phyloP scores from a whole-genome alignment of 331 rosid genomes.

The Stylosanthes scabra region DNA sequence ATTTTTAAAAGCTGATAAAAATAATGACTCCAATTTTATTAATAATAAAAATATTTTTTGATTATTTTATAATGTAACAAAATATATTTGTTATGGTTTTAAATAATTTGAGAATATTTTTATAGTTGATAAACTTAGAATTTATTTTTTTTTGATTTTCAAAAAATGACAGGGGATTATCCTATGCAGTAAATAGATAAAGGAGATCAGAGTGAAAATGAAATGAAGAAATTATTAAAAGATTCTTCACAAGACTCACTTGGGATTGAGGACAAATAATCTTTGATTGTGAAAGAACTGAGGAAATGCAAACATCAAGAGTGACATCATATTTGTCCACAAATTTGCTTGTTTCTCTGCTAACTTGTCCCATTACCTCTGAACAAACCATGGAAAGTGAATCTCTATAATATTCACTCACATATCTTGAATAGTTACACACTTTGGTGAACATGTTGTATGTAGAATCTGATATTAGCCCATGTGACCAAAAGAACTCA shows the following conservation, averaged over 20 bases:
- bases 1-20: no score
- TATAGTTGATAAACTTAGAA: no score
- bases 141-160: no score
- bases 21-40: no score
- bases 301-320: conserved; percentile 92
- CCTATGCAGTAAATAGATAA: no score
- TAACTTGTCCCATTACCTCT: conserved; percentile 86
- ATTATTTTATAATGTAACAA: no score
- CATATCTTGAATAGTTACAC: conserved; percentile 87
- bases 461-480: conserved; percentile 89
- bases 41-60: no score
- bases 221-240: neutral
- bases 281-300: conserved; percentile 84
- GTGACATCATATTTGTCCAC: conserved; percentile 98
- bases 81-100: no score
- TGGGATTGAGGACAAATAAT: conserved; percentile 59
- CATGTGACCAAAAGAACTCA: conserved; percentile 89
- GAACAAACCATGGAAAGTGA: conserved; percentile 84
- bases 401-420: conserved; percentile 85
- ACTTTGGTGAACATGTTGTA: conserved; percentile 63
- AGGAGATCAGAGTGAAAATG: neutral
- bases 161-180: no score
- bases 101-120: no score
- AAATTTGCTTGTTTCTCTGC: conserved; percentile 93
- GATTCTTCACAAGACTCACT: conserved; percentile 50